Evolutionary conservation across 192 early-diverging fungal species (phyloP).

Genomic region (Mortierella alpina): DNA sequence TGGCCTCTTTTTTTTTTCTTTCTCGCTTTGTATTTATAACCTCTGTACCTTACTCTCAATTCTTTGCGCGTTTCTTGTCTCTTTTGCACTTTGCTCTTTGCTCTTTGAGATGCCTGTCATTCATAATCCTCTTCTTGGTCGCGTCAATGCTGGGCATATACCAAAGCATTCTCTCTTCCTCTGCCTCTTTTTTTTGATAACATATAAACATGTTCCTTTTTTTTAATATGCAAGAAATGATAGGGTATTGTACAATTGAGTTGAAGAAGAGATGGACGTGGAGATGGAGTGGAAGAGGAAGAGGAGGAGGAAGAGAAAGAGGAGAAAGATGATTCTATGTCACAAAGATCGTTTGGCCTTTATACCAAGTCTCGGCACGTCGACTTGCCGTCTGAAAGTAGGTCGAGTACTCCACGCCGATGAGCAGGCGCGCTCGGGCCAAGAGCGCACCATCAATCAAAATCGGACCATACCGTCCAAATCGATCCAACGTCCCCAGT

Average conservation of each 20-base stretch:
- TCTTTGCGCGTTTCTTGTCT: not conserved
- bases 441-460: conserved; percentile 43
- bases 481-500: conserved; percentile 27
- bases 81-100: not conserved
- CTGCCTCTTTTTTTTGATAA: too few species aligned
- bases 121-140: too few species aligned
- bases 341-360: conserved; percentile 23
- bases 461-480: conserved; percentile 39
- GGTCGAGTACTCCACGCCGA: conserved; percentile 47
- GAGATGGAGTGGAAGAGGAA: not conserved
- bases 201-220: too few species aligned
- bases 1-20: not conserved
- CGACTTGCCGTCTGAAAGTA: conserved; percentile 38
- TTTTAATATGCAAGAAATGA: too few species aligned
- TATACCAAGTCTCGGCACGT: conserved; percentile 40
- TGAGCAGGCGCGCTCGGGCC: conserved; percentile 18
- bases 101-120: not conserved
- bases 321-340: conserved; percentile 11
- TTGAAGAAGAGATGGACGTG: not conserved
- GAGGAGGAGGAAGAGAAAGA: not conserved
- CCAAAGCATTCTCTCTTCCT: too few species aligned
- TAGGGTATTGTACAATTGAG: too few species aligned
- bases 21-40: not conserved
- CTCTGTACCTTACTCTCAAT: not conserved
- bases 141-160: too few species aligned